Conservation (phyloP, 2,329 filamentous ascomycete species). For the Teratosphaeria zuluensis region DNA sequence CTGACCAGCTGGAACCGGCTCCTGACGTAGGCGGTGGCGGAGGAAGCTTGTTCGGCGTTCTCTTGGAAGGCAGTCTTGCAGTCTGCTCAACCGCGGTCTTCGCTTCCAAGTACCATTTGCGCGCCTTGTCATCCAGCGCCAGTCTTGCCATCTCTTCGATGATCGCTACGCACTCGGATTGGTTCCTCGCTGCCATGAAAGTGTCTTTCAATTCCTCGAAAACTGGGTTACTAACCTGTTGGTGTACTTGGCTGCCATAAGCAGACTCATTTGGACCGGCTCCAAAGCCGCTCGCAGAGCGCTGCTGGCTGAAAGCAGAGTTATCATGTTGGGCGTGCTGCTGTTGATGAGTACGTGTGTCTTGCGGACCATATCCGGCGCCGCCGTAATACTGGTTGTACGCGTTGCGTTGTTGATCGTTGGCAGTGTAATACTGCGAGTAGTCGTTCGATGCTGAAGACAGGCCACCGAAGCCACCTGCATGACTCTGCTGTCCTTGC, state of each 20-base stretch:
- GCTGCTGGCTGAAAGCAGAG: conserved; percentile 56
- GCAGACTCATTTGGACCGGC: conserved; percentile 50
- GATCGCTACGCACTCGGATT: not conserved
- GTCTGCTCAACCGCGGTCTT: too few species aligned
- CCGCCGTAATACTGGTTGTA: conserved; percentile 59
- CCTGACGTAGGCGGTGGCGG: not conserved
- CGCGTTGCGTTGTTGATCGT: conserved; percentile 60
- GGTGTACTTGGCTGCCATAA: conserved; percentile 52
- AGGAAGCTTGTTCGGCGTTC: not conserved
- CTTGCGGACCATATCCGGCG: conserved; percentile 42
- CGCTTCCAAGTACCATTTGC: too few species aligned
- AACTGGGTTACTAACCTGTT: conserved; percentile 31
- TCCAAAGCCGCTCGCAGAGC: conserved; percentile 67
- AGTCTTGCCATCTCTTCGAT: not conserved
- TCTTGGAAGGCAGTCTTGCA: not conserved
- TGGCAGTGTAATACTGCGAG: conserved; percentile 75
- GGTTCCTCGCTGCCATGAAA: not conserved
- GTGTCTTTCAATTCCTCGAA: not conserved
- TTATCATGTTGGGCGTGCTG: conserved; percentile 56
- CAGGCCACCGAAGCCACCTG: conserved; percentile 55
- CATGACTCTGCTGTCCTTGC: conserved; percentile 44
- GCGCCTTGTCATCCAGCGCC: not conserved
- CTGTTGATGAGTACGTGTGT: conserved; percentile 7
- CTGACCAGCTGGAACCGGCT: not conserved
- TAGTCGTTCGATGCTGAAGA: conserved; percentile 71